Percentiles rank a stretch among this genome's conserved stretches.
Conservation (phyloP, 139 green algal genomes). For the Mesostigma viride region DNA sequence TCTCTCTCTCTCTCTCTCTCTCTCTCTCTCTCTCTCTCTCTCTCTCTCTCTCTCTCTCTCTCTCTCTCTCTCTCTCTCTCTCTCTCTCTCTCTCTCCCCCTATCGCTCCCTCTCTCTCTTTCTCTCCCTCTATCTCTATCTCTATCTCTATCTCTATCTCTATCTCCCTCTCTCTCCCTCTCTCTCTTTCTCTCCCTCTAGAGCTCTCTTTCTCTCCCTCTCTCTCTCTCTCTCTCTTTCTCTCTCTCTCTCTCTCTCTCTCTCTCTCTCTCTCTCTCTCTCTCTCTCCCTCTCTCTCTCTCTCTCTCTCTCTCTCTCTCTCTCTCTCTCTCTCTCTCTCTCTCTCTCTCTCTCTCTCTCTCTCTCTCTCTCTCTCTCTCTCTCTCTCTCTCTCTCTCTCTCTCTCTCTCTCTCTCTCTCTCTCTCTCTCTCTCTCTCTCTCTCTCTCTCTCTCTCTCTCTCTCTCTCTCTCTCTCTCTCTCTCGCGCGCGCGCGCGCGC, state of each 20-base stretch:
- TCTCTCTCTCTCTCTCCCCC: not conserved
- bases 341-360: constrained; percentile 5
- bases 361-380: constrained; percentile 5
- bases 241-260: constrained; percentile 5
- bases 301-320: constrained; percentile 5
- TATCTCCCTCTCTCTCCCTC: not conserved
- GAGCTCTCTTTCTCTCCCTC: not conserved
- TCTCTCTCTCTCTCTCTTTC: constrained; percentile 3
- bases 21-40: constrained; percentile 5
- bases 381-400: constrained; percentile 5
- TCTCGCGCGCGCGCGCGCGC: too few species aligned
- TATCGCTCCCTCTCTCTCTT: not conserved
- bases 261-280: constrained; percentile 5
- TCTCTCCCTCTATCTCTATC: not conserved
- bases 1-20: constrained; percentile 5
- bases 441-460: constrained; percentile 5
- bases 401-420: constrained; percentile 5
- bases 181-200: not conserved
- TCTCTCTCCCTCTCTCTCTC: constrained; percentile 2
- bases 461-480: constrained; percentile 5
- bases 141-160: not conserved
- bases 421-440: constrained; percentile 5
- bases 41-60: constrained; percentile 5
- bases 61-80: constrained; percentile 5
- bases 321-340: constrained; percentile 5